Percentiles rank a stretch among this genome's conserved stretches.
Conservation (phyloP, 2,329 filamentous ascomycete species). For the Colletotrichum orchidophilum region DNA sequence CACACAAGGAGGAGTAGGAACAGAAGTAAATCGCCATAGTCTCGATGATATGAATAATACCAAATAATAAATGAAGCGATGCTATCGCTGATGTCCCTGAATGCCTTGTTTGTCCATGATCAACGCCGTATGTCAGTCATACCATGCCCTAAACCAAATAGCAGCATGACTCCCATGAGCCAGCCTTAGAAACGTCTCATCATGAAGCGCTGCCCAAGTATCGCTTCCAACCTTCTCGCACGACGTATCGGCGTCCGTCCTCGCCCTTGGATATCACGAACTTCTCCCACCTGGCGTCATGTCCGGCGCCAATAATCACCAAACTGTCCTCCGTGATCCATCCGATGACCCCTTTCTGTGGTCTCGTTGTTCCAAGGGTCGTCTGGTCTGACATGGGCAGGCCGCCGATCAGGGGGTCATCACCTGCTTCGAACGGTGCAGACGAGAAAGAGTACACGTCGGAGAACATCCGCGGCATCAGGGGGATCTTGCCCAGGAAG, state of each 20-base stretch:
- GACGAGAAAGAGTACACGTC: slow-evolving; percentile 89
- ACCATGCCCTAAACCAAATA: slow-evolving; percentile 4
- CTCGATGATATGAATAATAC: slow-evolving; percentile 6
- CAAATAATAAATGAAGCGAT: slow-evolving; percentile 1
- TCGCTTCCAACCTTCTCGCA: slow-evolving; percentile 83
- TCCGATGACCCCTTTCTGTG: slow-evolving; percentile 84
- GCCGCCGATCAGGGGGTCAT: slow-evolving; percentile 67
- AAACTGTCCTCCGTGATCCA: slow-evolving; percentile 82
- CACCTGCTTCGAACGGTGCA: slow-evolving; percentile 82
- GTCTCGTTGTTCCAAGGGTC: slow-evolving; percentile 62
- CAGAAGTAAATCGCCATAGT: slow-evolving; percentile 34
- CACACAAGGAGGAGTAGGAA: slow-evolving; percentile 28
- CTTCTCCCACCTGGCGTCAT: slow-evolving; percentile 87
- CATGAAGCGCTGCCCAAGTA: slow-evolving; percentile 65
- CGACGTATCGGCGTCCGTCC: slow-evolving; percentile 72
- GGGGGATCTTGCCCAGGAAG: slow-evolving; percentile 81
- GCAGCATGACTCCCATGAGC: background rate
- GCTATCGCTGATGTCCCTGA: slow-evolving; percentile 19
- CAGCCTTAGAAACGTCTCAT: background rate
- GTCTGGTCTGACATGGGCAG: slow-evolving; percentile 54
- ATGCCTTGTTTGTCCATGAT: slow-evolving; percentile 9
- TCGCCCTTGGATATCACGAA: slow-evolving; percentile 77
- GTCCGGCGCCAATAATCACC: slow-evolving; percentile 80
- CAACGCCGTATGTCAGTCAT: slow-evolving; percentile 1
- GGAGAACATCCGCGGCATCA: slow-evolving; percentile 87